Evolutionary conservation across 345 rosid genomes (phyloP).

Genomic region (Kandelia obovata): DNA sequence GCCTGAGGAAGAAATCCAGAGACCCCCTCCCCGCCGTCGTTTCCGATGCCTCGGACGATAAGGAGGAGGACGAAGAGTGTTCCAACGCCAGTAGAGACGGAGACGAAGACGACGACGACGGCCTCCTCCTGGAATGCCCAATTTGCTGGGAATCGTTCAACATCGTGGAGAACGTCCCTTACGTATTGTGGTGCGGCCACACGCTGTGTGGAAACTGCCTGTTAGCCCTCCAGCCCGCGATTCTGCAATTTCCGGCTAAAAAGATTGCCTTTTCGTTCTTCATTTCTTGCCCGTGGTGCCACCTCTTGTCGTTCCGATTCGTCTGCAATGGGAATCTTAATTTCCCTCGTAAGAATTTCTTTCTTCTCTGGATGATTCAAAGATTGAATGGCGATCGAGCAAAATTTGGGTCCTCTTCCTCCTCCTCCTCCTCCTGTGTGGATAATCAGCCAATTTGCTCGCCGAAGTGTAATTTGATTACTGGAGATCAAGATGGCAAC

Average conservation of each 20-base stretch:
- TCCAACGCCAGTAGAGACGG: conserved; percentile 41
- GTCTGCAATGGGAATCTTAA: conserved; percentile 62
- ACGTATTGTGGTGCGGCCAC: conserved; percentile 88
- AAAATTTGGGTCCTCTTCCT: conserved; percentile 22
- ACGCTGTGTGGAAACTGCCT: conserved; percentile 81
- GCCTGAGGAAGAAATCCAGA: conserved; percentile 3
- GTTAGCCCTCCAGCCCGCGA: conserved; percentile 68
- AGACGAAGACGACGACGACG: conserved; percentile 18
- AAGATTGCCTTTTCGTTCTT: conserved; percentile 72
- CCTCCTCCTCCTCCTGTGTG: conserved; percentile 13
- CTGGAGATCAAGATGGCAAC: conserved; percentile 23
- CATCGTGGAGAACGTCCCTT: conserved; percentile 81
- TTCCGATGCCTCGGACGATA: conserved; percentile 63
- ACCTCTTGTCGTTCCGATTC: conserved; percentile 63
- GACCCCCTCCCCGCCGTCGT: neutral
- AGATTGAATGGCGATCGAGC: conserved; percentile 65
- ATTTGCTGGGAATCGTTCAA: conserved; percentile 86
- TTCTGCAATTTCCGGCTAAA: conserved; percentile 47
- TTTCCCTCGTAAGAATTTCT: conserved; percentile 80
- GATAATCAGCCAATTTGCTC: conserved; percentile 25
- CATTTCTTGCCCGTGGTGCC: conserved; percentile 91
- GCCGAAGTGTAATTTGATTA: conserved; percentile 13
- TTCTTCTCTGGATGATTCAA: conserved; percentile 89
- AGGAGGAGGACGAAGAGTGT: conserved; percentile 48
- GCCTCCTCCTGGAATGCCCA: conserved; percentile 55